Base-by-base conservation (phyloP, 495 filamentous ascomycete species). In the Amorphotheca resinae region DNA sequence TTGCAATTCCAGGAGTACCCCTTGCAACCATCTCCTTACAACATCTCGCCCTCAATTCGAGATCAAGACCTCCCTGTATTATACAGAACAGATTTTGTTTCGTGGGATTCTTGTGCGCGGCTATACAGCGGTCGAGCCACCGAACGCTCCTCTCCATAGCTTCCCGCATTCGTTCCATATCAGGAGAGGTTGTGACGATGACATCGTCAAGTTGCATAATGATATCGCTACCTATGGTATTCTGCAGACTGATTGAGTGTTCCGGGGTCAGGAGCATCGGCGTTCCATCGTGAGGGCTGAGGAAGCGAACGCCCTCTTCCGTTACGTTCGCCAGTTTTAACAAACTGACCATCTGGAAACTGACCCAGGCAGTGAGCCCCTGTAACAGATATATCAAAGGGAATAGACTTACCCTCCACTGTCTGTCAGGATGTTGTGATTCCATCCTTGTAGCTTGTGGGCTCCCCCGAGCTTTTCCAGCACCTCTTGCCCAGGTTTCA, bases 131-230 rank as follows among this genome's bases (percentile, higher is more conserved):
- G 61, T 99, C 91, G 11, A 99, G 71, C 93, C 93, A 99, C n/a
- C 93, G 75, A n/a, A 99, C 76, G 28, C 86, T 93, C 31, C 91
- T 81, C 52, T 88, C 72, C 88, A 94, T 96, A 9, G 91, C 91
- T 62, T 95, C 87, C 48, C 79, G 72, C 74, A 99, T 95, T 40
- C 93, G 76, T 16, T 62, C 70, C 32, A 74, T 65, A 61, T 95
- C 89, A 3, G 89, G 88, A 0, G 87, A 94, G 0, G 91, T 96
- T 8, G 93, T 94, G 16, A 82, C 87, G 38, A 96, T 80, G 28
- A 99, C 93, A 57, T 99, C 91, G 64, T 99, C 91, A 6, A 99
- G 74, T 61, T 96, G 93, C 93, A 99, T 96, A 22, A 96, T 93
- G 54, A 99, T 96, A 65, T 99, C 91, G 40, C 85, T 91, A 53